Evolutionary conservation across 2,329 filamentous ascomycete species (phyloP).

Genomic region (Nectriaceae sp.): DNA sequence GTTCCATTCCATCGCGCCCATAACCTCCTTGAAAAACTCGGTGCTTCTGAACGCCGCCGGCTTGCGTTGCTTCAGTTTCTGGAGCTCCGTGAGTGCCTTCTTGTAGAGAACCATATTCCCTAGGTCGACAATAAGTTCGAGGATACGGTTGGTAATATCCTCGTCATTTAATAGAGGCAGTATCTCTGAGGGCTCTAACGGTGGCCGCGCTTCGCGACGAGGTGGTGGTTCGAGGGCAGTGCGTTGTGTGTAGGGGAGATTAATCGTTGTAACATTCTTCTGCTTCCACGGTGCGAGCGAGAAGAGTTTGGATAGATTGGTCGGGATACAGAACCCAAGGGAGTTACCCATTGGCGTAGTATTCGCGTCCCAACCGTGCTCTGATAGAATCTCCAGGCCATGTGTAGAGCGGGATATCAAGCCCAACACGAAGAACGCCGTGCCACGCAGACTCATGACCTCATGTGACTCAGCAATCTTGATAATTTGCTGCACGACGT

Average conservation of each 20-base stretch:
- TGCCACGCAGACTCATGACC: constrained; percentile 90
- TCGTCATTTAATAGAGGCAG: constrained; percentile 56
- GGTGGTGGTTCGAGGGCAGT: constrained; percentile 51
- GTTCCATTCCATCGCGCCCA: constrained; percentile 83
- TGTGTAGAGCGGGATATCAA: constrained; percentile 90
- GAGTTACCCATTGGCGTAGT: constrained; percentile 81
- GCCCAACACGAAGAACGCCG: constrained; percentile 93
- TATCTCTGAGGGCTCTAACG: constrained; percentile 45
- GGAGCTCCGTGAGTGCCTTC: constrained; percentile 79
- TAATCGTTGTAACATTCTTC: constrained; percentile 48
- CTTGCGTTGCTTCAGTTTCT: constrained; percentile 75
- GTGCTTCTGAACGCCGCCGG: constrained; percentile 74
- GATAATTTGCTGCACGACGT: constrained; percentile 86
- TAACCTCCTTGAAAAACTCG: constrained; percentile 79
- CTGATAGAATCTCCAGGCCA: constrained; percentile 86
- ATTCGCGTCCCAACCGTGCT: constrained; percentile 91
- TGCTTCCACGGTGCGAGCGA: constrained; percentile 65
- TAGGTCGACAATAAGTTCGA: constrained; percentile 83
- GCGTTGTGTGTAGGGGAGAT: constrained; percentile 52
- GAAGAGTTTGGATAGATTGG: constrained; percentile 76
- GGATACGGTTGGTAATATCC: constrained; percentile 73
- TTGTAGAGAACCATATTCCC: constrained; percentile 94
- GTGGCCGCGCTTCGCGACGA: constrained; percentile 41
- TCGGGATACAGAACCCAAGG: constrained; percentile 84
- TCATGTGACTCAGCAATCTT: constrained; percentile 85